A percentile compares a stretch with the other conserved stretches of the same genome.
These are phyloP conservation scores for Acacia confusa DNA, from an alignment of 306 rosid species.

Conservation along the genomic window DNA sequence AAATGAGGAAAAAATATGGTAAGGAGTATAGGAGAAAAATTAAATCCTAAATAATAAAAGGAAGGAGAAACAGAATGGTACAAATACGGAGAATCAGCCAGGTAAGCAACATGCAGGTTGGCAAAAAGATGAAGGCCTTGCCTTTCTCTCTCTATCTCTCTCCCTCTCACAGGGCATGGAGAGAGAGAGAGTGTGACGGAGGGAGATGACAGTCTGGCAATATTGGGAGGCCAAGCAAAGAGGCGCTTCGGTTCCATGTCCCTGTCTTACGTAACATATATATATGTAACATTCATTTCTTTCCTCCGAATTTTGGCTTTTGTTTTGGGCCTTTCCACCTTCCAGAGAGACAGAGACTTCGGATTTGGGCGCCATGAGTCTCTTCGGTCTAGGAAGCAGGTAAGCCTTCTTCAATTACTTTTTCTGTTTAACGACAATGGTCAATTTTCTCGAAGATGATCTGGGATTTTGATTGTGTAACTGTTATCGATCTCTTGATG, in stretches of 20 bases:
- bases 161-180: conserved; percentile 18
- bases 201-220: conserved; percentile 64
- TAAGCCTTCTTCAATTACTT: neutral
- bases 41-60: neutral
- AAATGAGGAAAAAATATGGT: too few species aligned
- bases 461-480: conserved; percentile 16
- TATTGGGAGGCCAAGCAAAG: conserved; percentile 31
- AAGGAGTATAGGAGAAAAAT: too few species aligned
- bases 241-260: neutral
- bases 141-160: conserved; percentile 16
- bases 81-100: conserved; percentile 19
- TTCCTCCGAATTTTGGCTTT: conserved; percentile 24
- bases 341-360: conserved; percentile 44
- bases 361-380: conserved; percentile 66
- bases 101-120: conserved; percentile 51
- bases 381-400: conserved; percentile 98
- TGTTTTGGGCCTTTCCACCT: conserved; percentile 44
- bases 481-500: neutral
- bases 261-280: neutral
- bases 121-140: conserved; percentile 48
- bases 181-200: neutral
- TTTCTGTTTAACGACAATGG: neutral
- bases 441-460: conserved; percentile 5
- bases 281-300: neutral
- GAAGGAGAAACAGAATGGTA: neutral